Percentiles rank a stretch among this genome's conserved stretches.
phyloP scores from a whole-genome alignment of 306 rosid species.

The Vachellia collinsii region DNA sequence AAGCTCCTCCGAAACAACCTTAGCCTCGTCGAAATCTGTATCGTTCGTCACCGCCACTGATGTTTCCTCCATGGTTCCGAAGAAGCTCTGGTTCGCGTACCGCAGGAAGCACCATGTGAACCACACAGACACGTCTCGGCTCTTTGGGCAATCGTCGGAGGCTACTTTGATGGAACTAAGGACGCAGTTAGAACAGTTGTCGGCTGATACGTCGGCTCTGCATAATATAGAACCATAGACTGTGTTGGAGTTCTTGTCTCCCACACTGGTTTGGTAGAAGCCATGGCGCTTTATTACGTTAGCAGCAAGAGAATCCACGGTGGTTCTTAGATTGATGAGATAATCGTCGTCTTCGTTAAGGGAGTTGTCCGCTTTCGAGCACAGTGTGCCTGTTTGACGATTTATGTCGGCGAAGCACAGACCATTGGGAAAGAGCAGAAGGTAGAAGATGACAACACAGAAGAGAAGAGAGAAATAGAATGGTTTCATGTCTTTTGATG shows the following conservation, averaged over 20 bases:
- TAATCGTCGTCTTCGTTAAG: slow-evolving; percentile 37
- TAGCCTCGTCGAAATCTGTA: slow-evolving; percentile 54
- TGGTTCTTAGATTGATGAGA: slow-evolving; percentile 44
- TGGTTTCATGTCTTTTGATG: slow-evolving; percentile 44
- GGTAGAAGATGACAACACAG: slow-evolving; percentile 23
- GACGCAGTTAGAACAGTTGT: slow-evolving; percentile 46
- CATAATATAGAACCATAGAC: slow-evolving; percentile 56
- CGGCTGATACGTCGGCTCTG: slow-evolving; percentile 55
- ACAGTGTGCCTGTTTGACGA: slow-evolving; percentile 25
- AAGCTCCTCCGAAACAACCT: slow-evolving; percentile 48
- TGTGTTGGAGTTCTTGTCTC: slow-evolving; percentile 33
- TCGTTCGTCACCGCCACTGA: slow-evolving; percentile 48
- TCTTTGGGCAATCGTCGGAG: slow-evolving; percentile 40
- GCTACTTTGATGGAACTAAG: slow-evolving; percentile 41
- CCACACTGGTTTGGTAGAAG: slow-evolving; percentile 46
- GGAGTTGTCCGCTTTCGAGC: slow-evolving; percentile 42
- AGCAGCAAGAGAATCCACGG: slow-evolving; percentile 40
- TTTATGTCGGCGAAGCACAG: slow-evolving; percentile 43
- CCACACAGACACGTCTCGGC: slow-evolving; percentile 52
- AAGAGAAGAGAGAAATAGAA: slow-evolving; percentile 30
- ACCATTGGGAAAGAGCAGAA: slow-evolving; percentile 13
- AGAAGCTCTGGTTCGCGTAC: slow-evolving; percentile 49
- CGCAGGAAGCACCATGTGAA: slow-evolving; percentile 60
- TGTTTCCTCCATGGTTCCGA: slow-evolving; percentile 42
- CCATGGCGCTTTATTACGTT: slow-evolving; percentile 49